phyloP scores from a whole-genome alignment of 441 rosid genomes.

The Caryocar brasiliense region DNA sequence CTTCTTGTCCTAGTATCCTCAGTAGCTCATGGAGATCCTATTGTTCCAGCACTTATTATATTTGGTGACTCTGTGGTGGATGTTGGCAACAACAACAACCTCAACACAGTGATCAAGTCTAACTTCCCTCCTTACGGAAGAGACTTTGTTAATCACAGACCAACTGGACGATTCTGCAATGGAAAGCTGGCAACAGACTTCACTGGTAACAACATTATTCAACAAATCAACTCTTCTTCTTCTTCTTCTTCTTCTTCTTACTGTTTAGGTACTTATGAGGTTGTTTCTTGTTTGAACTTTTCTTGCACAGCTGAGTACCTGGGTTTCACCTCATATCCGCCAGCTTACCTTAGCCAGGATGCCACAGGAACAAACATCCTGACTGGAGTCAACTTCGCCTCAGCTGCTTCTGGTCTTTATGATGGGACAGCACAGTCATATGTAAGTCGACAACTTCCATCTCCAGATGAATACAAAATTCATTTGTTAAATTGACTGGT shows the following conservation, averaged over 20 bases:
- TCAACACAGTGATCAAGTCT: conserved; percentile 53
- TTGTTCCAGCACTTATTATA: conserved; percentile 70
- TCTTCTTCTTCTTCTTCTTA: neutral
- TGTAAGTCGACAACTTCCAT: too few relatives aligned
- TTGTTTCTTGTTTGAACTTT: neutral
- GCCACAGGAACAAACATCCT: conserved; percentile 46
- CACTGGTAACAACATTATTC: conserved; percentile 40
- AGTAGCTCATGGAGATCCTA: conserved; percentile 36
- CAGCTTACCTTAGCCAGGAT: conserved; percentile 71
- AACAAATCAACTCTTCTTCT: neutral
- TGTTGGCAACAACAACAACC: conserved; percentile 82
- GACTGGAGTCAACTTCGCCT: conserved; percentile 83
- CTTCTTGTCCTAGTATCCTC: conserved; percentile 21
- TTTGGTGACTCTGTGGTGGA: conserved; percentile 92
- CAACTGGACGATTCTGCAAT: conserved; percentile 94
- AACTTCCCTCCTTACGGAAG: conserved; percentile 94
- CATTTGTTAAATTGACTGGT: neutral
- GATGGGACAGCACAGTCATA: conserved; percentile 65
- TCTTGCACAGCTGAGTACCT: conserved; percentile 67
- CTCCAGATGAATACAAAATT: neutral
- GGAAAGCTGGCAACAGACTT: conserved; percentile 84
- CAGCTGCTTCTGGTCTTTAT: conserved; percentile 76
- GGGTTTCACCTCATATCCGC: conserved; percentile 75
- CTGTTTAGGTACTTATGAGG: neutral
- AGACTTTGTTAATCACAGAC: conserved; percentile 58